Conservation (phyloP, 768 basidiomycete species). For the Peribolospora kevripleyi region DNA sequence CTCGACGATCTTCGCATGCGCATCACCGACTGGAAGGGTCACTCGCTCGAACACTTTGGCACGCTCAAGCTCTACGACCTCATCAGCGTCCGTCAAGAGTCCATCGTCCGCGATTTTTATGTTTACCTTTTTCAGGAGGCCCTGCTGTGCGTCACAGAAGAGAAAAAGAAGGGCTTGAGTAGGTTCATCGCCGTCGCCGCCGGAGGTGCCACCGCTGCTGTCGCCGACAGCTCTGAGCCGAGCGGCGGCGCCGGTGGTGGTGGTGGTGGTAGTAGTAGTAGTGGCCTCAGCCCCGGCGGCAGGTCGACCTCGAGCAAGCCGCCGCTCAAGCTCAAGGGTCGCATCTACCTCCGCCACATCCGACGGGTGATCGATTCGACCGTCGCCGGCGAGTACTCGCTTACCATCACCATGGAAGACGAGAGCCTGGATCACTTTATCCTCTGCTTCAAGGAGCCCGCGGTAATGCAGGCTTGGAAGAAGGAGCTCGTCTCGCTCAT, state of each 20-base stretch:
- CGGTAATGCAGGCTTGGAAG: constrained; percentile 74
- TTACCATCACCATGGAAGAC: constrained; percentile 96
- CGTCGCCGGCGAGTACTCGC: constrained; percentile 46
- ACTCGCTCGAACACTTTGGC: constrained; percentile 56
- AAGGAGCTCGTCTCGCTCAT: constrained; percentile 58
- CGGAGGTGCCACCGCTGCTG: no score
- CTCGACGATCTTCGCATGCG: constrained; percentile 71
- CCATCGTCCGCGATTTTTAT: constrained; percentile 56
- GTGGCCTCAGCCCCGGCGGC: no score
- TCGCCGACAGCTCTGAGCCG: constrained; percentile 7
- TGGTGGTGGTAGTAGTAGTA: no score
- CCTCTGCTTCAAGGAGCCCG: constrained; percentile 72
- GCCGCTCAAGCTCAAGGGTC: constrained; percentile 64
- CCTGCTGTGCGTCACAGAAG: constrained; percentile 92
- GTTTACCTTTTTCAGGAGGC: constrained; percentile 76
- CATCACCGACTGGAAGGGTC: constrained; percentile 90
- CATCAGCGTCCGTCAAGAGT: constrained; percentile 63
- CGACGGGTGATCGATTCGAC: constrained; percentile 62
- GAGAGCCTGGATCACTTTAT: constrained; percentile 82
- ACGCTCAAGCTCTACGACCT: constrained; percentile 78
- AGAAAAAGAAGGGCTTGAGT: constrained; percentile 62
- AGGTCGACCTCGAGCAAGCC: constrained; percentile 20
- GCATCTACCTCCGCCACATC: constrained; percentile 89
- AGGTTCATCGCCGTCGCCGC: constrained; percentile 33
- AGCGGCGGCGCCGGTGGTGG: background rate